phyloP scores from a whole-genome alignment of 1,139 yeast genomes.

The Pichia norvegensis region DNA sequence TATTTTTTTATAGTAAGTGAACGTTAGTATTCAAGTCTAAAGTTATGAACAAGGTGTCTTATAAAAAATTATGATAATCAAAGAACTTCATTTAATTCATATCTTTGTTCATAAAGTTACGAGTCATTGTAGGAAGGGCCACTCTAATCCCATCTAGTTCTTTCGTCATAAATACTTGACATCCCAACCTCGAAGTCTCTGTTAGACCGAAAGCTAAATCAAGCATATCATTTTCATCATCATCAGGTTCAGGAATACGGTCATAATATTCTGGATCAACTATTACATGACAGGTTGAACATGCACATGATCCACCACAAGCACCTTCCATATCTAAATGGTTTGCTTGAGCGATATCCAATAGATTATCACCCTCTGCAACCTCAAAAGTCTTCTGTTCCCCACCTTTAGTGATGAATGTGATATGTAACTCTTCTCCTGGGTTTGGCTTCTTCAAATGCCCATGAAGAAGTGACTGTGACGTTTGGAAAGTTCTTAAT shows the following conservation, averaged over 20 bases:
- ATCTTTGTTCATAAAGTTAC: constrained; percentile 58
- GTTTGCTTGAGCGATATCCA: constrained; percentile 93
- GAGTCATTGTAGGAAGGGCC: constrained; percentile 96
- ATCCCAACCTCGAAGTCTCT: constrained; percentile 91
- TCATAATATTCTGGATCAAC: constrained; percentile 94
- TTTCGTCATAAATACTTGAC: constrained; percentile 84
- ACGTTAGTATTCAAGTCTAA: too few relatives aligned
- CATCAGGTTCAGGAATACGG: constrained; percentile 87
- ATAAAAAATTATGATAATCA: background rate
- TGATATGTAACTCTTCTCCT: constrained; percentile 86
- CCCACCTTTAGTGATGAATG: constrained; percentile 91
- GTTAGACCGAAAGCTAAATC: constrained; percentile 96
- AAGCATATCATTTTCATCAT: constrained; percentile 96
- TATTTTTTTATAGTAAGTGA: too few relatives aligned
- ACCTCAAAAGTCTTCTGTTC: constrained; percentile 73
- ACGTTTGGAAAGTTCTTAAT: constrained; percentile 13
- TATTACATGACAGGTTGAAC: constrained; percentile 94
- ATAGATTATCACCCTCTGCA: constrained; percentile 82
- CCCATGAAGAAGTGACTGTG: constrained; percentile 45
- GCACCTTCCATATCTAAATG: constrained; percentile 95
- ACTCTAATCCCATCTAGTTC: constrained; percentile 89
- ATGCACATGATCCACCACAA: constrained; percentile 98
- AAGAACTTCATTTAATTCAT: constrained; percentile 5
- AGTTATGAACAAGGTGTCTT: background rate
- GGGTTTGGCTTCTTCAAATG: constrained; percentile 85